Conservation (phyloP, 2,329 filamentous ascomycete genomes). For the Coniochaeta sp. region DNA sequence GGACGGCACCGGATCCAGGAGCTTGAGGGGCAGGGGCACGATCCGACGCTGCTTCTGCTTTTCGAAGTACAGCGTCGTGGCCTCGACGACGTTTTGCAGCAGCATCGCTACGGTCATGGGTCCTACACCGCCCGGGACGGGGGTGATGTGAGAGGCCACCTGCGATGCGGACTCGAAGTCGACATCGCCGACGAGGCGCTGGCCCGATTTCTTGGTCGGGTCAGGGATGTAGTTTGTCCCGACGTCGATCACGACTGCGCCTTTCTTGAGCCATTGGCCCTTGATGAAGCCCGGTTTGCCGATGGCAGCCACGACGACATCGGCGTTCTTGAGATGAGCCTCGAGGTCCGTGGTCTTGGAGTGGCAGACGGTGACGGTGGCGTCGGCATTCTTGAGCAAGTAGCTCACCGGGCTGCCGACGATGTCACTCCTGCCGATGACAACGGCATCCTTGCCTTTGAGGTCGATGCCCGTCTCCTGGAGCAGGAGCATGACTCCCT, state of each 20-base stretch:
- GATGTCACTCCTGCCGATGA: slow-evolving; percentile 92
- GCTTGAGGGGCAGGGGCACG: slow-evolving; percentile 73
- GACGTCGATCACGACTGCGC: slow-evolving; percentile 93
- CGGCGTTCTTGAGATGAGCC: slow-evolving; percentile 71
- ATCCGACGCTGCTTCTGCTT: slow-evolving; percentile 74
- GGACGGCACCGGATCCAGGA: slow-evolving; percentile 78
- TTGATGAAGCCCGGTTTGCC: slow-evolving; percentile 82
- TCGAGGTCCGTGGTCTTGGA: slow-evolving; percentile 73
- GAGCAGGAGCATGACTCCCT: slow-evolving; percentile 92
- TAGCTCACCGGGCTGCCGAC: slow-evolving; percentile 97
- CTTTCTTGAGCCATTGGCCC: slow-evolving; percentile 91
- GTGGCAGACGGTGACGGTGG: slow-evolving; percentile 94
- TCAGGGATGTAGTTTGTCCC: slow-evolving; percentile 95
- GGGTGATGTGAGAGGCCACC: slow-evolving; percentile 89
- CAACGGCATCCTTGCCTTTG: slow-evolving; percentile 86
- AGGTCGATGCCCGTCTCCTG: slow-evolving; percentile 76
- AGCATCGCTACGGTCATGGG: slow-evolving; percentile 99
- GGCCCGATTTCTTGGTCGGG: slow-evolving; percentile 81
- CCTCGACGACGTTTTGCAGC: slow-evolving; percentile 87
- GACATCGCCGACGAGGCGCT: slow-evolving; percentile 89
- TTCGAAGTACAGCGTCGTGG: slow-evolving; percentile 75
- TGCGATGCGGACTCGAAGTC: slow-evolving; percentile 79
- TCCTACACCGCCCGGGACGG: slow-evolving; percentile 91
- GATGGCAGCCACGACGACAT: slow-evolving; percentile 88
- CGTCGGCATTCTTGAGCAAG: slow-evolving; percentile 88